These are phyloP conservation scores for Lachnellula occidentalis DNA, from an alignment of 2,329 filamentous ascomycete species.

Conservation along the genomic window DNA sequence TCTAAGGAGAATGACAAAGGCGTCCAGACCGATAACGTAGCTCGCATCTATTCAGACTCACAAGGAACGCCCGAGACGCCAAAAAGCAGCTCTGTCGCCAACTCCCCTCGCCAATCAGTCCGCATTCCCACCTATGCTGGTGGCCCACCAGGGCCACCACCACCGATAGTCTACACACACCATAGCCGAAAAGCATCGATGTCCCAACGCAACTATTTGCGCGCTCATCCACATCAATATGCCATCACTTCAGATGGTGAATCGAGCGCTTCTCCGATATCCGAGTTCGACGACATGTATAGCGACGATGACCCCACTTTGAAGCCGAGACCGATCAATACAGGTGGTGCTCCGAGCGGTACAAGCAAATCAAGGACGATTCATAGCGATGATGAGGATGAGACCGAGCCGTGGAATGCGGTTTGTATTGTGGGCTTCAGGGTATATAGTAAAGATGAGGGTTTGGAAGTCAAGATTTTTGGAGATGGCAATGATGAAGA, in stretches of 20 bases:
- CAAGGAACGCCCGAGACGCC: slow-evolving; percentile 23
- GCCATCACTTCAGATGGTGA: slow-evolving; percentile 41
- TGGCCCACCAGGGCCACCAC: slow-evolving; percentile 6
- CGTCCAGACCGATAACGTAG: slow-evolving; percentile 20
- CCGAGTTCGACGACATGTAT: slow-evolving; percentile 55
- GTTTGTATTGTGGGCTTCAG: slow-evolving; percentile 38
- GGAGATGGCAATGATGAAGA: slow-evolving; percentile 16
- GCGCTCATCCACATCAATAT: slow-evolving; percentile 28
- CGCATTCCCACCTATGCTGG: neutral
- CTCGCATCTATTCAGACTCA: slow-evolving; percentile 10
- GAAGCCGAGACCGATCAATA: slow-evolving; percentile 37
- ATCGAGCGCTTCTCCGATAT: slow-evolving; percentile 54
- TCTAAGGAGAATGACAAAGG: slow-evolving; percentile 21
- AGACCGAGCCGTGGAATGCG: slow-evolving; percentile 38
- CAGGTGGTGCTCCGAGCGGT: slow-evolving; percentile 22
- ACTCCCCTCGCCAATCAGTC: slow-evolving; percentile 4
- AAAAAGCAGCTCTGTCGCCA: slow-evolving; percentile 13
- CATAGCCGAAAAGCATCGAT: slow-evolving; percentile 3
- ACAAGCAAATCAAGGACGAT: slow-evolving; percentile 23
- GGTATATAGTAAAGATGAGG: slow-evolving; percentile 41
- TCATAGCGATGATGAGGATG: slow-evolving; percentile 29
- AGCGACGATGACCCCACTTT: slow-evolving; percentile 52
- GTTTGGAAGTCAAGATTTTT: slow-evolving; percentile 22
- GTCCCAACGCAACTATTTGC: slow-evolving; percentile 9
- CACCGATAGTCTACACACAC: slow-evolving; percentile 12